A percentile compares a stretch with the other conserved stretches of the same genome.
These are phyloP conservation scores for Exophiala alcalophila DNA, from an alignment of 2,329 filamentous ascomycete species.

Conservation along the genomic window DNA sequence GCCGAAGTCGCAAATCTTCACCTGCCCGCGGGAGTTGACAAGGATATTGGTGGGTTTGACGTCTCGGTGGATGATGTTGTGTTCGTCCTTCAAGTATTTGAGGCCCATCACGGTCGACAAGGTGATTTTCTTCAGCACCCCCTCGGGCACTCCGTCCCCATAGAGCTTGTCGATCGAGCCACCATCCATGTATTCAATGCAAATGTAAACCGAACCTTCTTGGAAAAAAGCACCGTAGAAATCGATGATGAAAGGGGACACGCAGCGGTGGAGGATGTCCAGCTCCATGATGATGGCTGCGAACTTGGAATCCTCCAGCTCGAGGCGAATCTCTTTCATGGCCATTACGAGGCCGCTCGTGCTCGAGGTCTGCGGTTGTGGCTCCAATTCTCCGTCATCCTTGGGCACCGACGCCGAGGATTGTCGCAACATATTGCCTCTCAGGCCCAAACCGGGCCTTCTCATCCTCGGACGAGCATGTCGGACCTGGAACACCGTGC, in stretches of 20 bases:
- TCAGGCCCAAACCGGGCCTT: conserved; percentile 57
- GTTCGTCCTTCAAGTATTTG: conserved; percentile 91
- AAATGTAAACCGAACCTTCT: conserved; percentile 97
- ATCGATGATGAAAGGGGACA: conserved; percentile 95
- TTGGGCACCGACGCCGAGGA: conserved; percentile 26
- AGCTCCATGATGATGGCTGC: conserved; percentile 96
- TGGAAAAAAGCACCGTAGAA: conserved; percentile 99
- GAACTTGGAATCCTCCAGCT: conserved; percentile 95
- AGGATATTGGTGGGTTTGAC: conserved; percentile 99
- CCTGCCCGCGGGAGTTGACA: conserved; percentile 80
- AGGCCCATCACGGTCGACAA: conserved; percentile 86
- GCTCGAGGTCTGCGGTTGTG: conserved; percentile 35
- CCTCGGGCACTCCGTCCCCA: conserved; percentile 82
- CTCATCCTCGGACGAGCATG: conserved; percentile 71
- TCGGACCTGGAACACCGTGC: conserved; percentile 93
- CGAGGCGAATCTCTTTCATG: conserved; percentile 97
- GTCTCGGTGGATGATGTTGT: conserved; percentile 98
- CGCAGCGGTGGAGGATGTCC: conserved; percentile 89
- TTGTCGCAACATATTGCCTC: conserved; percentile 55
- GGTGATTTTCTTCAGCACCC: conserved; percentile 83
- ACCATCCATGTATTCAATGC: conserved; percentile 98
- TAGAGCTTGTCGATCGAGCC: conserved; percentile 97
- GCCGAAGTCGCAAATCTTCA: conserved; percentile 99
- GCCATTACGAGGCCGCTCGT: conserved; percentile 83
- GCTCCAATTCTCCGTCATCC: conserved; percentile 31